Evolutionary conservation across 371 early-diverging fungal species (phyloP), one percentile per base, ranked within the genome.

Genomic region (Mucor racemosus): DNA sequence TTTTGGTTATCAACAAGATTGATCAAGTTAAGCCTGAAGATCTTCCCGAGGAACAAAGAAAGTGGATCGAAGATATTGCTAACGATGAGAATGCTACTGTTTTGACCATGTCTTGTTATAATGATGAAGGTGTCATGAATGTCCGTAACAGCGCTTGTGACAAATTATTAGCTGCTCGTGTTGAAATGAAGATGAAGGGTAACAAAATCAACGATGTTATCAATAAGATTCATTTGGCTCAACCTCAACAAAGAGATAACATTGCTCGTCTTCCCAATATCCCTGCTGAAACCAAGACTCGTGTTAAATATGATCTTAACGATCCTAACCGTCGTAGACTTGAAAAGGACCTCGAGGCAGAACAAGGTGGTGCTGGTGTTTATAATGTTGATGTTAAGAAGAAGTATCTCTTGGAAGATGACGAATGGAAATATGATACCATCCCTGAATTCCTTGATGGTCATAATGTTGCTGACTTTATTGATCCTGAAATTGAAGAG

Each of bases 361-460:
- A 94, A 66, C 76, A 85, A 60, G 99, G 99, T 55, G 99, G 99
- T 56, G 92, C 99, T 41, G 99, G 99, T 82, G 97, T 99, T 15
- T 97, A 91, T 84, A 96, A 86, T 75, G 90, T 95, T 44, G 94
- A 99, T 73, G 84, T 97, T 69, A 94, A 96, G 84, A 95, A 92
- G 86, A 82, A 82, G 60, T 98, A 99, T 84, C 53, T 90, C 71
- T 87, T 97, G 65, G 88, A 79, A 21, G 79, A 92, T 62, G 89
- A 88, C 58, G 98, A 98, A 39, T 98, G 99, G 98, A 99, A 96
- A 83, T 91, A 99, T 81, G 99, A 99, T 79, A 81, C 84, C 56
- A 97, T 99, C 66, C 99, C 99, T 50, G 99, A 99, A 84, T 96
- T 99, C 82, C 91, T 95, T 90, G 95, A 99, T 76, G 99, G 99